phyloP scores from a whole-genome alignment of 345 rosid species.

The Arabis hirsuta region DNA sequence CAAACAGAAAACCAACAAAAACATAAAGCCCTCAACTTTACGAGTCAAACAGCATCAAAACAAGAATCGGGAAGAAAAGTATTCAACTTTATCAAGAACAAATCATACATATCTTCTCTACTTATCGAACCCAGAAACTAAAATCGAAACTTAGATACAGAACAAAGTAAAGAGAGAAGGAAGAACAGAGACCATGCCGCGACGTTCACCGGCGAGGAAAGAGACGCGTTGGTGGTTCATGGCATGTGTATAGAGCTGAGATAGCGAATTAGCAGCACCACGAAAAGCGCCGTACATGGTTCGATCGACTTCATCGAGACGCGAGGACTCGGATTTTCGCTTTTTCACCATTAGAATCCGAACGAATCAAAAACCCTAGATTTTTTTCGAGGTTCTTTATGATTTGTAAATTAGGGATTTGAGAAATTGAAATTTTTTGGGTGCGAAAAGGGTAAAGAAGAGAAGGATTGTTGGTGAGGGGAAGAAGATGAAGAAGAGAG shows the following conservation, averaged over 20 bases:
- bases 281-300: constrained; percentile 87
- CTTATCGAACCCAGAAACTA: constrained; percentile 3
- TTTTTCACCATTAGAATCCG: constrained; percentile 68
- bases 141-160: background rate
- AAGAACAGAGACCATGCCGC: constrained; percentile 54
- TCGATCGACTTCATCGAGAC: constrained; percentile 93
- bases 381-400: background rate
- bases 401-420: constrained; percentile 27
- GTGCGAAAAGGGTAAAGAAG: constrained; percentile 12
- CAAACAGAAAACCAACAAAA: too few relatives aligned
- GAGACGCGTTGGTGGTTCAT: constrained; percentile 78
- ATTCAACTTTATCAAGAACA: background rate
- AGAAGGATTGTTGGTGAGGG: constrained; percentile 28
- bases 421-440: background rate
- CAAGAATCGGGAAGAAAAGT: background rate
- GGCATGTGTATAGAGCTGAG: constrained; percentile 88
- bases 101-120: background rate
- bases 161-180: background rate
- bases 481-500: constrained; percentile 9
- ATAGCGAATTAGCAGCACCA: constrained; percentile 91
- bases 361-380: constrained; percentile 26
- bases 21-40: background rate
- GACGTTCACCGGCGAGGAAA: constrained; percentile 84
- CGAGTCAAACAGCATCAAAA: constrained; percentile 8
- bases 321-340: constrained; percentile 80